phyloP scores from a whole-genome alignment of 225 moss, liverwort and hornwort species.

The Marchantia paleacea region DNA sequence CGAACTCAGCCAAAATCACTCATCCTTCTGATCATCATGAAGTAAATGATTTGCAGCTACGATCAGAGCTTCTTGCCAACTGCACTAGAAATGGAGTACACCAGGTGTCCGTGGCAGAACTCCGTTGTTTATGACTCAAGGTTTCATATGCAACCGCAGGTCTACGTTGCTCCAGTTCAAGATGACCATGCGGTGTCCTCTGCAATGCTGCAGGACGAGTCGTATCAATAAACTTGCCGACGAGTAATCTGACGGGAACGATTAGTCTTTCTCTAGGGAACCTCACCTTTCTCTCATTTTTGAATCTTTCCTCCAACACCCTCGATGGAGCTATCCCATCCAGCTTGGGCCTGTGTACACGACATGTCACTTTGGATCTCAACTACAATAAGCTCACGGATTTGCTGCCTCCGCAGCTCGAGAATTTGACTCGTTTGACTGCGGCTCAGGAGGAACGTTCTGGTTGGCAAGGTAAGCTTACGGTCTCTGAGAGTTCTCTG shows the following conservation, averaged over 20 bases:
- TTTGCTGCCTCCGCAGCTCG: not conserved
- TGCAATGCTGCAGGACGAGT: conserved; percentile 19
- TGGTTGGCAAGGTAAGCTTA: not conserved
- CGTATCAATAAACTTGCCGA: not conserved
- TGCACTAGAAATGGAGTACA: no score
- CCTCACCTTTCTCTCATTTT: conserved; percentile 17
- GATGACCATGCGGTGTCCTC: no score
- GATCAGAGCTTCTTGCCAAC: no score
- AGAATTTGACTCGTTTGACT: not conserved
- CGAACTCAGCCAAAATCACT: no score
- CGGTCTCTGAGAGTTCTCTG: not conserved
- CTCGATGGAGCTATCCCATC: conserved; percentile 15
- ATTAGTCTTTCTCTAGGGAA: conserved; percentile 15
- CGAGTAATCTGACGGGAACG: not conserved
- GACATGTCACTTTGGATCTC: conserved; percentile 17
- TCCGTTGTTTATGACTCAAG: no score
- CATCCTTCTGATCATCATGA: no score
- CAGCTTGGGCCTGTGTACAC: conserved; percentile 9
- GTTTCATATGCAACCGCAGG: no score
- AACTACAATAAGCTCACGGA: conserved; percentile 15
- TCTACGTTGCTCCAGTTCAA: no score
- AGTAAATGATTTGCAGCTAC: no score
- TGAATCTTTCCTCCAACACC: conserved; percentile 17
- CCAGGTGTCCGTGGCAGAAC: no score
- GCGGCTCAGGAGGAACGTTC: not conserved